A percentile compares a stretch with the other conserved stretches of the same genome.
phyloP scores from a whole-genome alignment of 1,284 basidiomycete species.

The Hemileia vastatrix region DNA sequence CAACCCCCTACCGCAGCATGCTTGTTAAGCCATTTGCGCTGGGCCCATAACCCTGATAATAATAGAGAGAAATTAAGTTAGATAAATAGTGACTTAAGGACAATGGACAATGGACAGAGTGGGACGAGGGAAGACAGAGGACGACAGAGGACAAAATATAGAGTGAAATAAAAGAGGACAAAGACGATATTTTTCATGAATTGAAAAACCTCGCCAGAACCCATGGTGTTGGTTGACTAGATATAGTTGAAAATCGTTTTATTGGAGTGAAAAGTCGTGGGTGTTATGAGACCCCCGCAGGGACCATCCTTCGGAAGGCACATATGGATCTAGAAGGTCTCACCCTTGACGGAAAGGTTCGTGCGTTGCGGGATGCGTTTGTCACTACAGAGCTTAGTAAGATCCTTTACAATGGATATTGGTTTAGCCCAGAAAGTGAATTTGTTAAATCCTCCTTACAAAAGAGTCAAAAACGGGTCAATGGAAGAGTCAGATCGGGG shows the following conservation, averaged over 20 bases:
- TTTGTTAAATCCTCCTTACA: slow-evolving; percentile 82
- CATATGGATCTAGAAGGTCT: slow-evolving; percentile 96
- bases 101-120: too few species aligned
- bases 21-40: too few species aligned
- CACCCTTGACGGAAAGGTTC: slow-evolving; percentile 93
- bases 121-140: too few species aligned
- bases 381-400: slow-evolving; percentile 78
- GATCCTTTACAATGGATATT: slow-evolving; percentile 89
- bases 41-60: too few species aligned
- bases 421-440: slow-evolving; percentile 88
- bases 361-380: slow-evolving; percentile 87
- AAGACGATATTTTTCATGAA: slow-evolving; percentile 85
- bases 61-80: too few species aligned
- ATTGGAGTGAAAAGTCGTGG: slow-evolving; percentile 98
- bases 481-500: slow-evolving; percentile 79
- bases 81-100: too few species aligned
- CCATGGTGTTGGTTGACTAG: slow-evolving; percentile 91
- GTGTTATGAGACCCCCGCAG: slow-evolving; percentile 95
- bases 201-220: slow-evolving; percentile 87
- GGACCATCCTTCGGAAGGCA: slow-evolving; percentile 86
- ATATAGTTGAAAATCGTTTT: slow-evolving; percentile 99
- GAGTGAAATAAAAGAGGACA: too few species aligned
- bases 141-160: too few species aligned
- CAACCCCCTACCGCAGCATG: too few species aligned
- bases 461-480: slow-evolving; percentile 89